These are phyloP conservation scores for Endoconidiophora polonica DNA, from an alignment of 2,329 filamentous ascomycete species.

Conservation along the genomic window DNA sequence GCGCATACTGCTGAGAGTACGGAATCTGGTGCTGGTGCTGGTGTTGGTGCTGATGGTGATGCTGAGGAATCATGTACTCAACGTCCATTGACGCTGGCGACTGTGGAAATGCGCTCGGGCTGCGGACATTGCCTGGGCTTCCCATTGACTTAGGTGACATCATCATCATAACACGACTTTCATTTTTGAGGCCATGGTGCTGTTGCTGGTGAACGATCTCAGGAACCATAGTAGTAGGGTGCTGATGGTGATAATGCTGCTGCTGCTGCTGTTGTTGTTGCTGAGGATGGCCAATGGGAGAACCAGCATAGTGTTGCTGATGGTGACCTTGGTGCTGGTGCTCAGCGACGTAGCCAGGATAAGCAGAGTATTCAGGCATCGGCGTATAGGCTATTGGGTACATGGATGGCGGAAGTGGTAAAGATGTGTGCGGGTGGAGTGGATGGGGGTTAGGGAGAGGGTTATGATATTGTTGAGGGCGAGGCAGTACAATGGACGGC, in stretches of 20 bases:
- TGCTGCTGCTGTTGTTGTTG: neutral
- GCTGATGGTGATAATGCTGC: neutral
- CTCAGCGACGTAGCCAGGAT: neutral
- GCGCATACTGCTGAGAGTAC: neutral
- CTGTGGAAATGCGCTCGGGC: neutral
- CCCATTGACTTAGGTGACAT: constrained; percentile 4
- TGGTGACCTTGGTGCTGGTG: neutral
- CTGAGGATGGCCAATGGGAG: neutral
- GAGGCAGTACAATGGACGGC: no score
- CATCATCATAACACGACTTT: neutral
- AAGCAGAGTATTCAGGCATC: neutral
- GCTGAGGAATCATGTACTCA: neutral
- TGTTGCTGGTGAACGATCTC: neutral
- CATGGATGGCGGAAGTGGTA: neutral
- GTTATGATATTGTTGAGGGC: neutral
- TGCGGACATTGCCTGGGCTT: neutral
- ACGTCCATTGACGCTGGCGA: neutral
- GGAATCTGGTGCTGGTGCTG: neutral
- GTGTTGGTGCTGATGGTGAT: neutral
- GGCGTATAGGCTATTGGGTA: neutral
- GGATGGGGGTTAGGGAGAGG: neutral
- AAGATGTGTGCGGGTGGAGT: neutral
- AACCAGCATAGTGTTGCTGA: neutral
- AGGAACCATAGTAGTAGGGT: neutral
- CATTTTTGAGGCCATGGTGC: neutral